Percentiles rank a stretch among this genome's conserved stretches.
Evolutionary conservation across 2,329 filamentous ascomycete genomes (phyloP).

Genomic region (Apiospora phragmitis): DNA sequence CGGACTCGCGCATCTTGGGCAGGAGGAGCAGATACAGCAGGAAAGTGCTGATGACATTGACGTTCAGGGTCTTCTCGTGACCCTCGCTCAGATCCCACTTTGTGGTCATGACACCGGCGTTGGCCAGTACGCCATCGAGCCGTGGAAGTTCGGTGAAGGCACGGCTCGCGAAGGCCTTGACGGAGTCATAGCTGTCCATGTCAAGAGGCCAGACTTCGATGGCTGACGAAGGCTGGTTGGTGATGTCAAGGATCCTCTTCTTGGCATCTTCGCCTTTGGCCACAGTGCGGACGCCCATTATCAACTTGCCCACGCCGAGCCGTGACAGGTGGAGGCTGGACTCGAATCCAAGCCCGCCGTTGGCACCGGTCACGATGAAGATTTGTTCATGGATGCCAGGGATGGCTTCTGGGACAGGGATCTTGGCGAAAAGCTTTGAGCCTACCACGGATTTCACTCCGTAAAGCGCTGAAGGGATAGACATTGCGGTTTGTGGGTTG

Average conservation of each 20-base stretch:
- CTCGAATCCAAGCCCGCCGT: conserved; percentile 36
- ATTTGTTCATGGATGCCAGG: conserved; percentile 21
- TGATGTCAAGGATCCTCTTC: conserved; percentile 33
- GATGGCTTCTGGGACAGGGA: background rate
- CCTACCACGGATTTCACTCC: conserved; percentile 14
- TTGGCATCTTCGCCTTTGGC: conserved; percentile 39
- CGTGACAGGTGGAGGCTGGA: conserved; percentile 31
- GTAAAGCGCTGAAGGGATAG: conserved; percentile 13
- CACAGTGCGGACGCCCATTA: conserved; percentile 35
- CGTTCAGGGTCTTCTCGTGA: conserved; percentile 48
- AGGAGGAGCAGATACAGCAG: conserved; percentile 50
- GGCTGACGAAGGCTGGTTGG: conserved; percentile 20
- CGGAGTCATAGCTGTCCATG: conserved; percentile 45
- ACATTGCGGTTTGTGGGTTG: conserved; percentile 11
- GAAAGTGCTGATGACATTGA: conserved; percentile 55
- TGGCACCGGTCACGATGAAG: conserved; percentile 36
- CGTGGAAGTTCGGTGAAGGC: conserved; percentile 36
- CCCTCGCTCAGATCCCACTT: conserved; percentile 39
- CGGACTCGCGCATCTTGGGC: conserved; percentile 41
- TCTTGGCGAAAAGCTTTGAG: background rate
- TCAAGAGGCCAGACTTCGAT: conserved; percentile 54
- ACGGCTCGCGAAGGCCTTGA: conserved; percentile 43
- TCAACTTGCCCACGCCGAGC: conserved; percentile 24
- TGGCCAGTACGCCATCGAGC: conserved; percentile 46
- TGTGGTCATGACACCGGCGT: conserved; percentile 39